phyloP scores from a whole-genome alignment of 305 asterid genomes.

The Fraxinus nigra region DNA sequence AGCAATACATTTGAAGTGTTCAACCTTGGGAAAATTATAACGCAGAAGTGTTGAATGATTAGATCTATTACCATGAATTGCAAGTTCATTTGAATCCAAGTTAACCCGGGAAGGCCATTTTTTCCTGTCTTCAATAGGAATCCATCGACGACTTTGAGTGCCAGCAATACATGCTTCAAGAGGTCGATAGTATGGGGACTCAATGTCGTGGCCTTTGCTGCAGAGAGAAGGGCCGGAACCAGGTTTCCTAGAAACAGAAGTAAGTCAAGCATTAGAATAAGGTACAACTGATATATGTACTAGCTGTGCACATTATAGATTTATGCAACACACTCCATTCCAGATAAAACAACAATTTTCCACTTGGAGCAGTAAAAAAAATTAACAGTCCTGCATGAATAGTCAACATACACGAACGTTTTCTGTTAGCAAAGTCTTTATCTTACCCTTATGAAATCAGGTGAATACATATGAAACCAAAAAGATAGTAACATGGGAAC shows the following conservation, averaged over 20 bases:
- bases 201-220: conserved; percentile 71
- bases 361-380: conserved; percentile 1
- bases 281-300: conserved; percentile 12
- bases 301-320: neutral
- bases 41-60: conserved; percentile 3
- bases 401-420: neutral
- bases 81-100: conserved; percentile 62
- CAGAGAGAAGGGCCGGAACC: conserved; percentile 67
- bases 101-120: conserved; percentile 85
- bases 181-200: conserved; percentile 86
- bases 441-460: neutral
- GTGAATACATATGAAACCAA: neutral
- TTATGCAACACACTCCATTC: neutral
- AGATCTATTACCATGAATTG: conserved; percentile 56
- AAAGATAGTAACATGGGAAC: neutral
- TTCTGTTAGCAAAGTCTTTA: neutral
- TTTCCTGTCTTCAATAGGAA: conserved; percentile 65
- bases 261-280: conserved; percentile 14
- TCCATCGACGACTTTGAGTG: conserved; percentile 89
- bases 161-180: conserved; percentile 87
- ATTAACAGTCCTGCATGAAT: neutral
- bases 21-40: neutral
- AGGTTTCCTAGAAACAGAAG: conserved; percentile 62
- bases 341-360: neutral
- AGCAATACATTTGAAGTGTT: neutral